Base-by-base conservation (phyloP, 2,329 filamentous ascomycete genomes). In the Aspergillus amoenus region DNA sequence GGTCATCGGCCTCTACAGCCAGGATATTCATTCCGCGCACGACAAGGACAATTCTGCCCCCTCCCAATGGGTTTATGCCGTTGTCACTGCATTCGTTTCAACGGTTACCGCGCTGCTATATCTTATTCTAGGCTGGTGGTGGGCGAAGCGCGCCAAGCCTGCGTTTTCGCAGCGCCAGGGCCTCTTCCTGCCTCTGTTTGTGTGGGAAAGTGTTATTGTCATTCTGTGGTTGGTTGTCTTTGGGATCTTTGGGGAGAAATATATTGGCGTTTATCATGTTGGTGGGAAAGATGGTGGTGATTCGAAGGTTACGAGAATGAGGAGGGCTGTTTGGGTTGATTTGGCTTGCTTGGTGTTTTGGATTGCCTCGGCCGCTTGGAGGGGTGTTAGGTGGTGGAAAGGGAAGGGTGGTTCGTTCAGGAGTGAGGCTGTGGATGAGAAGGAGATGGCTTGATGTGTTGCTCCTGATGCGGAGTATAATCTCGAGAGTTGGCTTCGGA, bases 281-380 rank as follows among this genome's bases (percentile, higher is more conserved):
- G 51, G 53, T 24, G 55, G 42, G 17, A 50, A 53, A 4, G 50
- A 39, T 13, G 48, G 52, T 13, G 55, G 44, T 7, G 50, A 47
- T 39, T 48, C 46, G 15, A 68, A 64, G 49, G 82, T 93, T 56
- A 77, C 80, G 63, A 83, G 90, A 56, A 96, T 96, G 91, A 91
- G 92, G 78, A 86, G 88, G 69, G 90, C 91, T 5, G 90, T 94
- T 15, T 96, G 90, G 89, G 81, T 96, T 45, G 89, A 93, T 72
- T 73, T 96, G 50, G 78, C 83, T 46, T 90, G 88, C 70, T 83
- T 91, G 72, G 70, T 91, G 13, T 79, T 96, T 50, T 96, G 92
- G 92, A 76, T 91, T 49, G 73, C 87, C 46, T 86, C 84, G 3
- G 81, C 84, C 21, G 63, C 63, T 6, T 74, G 71, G 69, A 68